Evolutionary conservation across 352 stramenopile species (phyloP), one percentile per base, ranked within the genome.

Genomic region (Ochromonadaceae sp.): DNA sequence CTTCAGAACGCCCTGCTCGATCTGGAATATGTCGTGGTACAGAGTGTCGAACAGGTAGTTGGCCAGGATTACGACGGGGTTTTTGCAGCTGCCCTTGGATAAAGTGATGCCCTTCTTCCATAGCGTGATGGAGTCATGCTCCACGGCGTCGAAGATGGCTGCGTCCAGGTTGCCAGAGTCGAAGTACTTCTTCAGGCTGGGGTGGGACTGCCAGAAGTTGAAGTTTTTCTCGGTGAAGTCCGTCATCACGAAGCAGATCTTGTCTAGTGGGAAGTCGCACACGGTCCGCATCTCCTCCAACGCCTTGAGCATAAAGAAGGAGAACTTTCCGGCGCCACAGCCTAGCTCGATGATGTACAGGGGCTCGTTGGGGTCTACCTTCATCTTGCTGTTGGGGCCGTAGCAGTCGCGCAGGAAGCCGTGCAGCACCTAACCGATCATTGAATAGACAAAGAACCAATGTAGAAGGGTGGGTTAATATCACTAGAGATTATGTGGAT

Each of bases 1-100:
- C 68, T 92, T 92, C 17, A 94, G 66, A 1, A 82, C 65, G 5
- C 84, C 83, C 12, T 72, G 52, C 22, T 91, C 78, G 17, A 95
- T 80, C 67, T 75, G 70, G 53, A 78, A 78, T 9, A 78, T 68
- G 49, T 78, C 67, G 60, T 80, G 72, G 44, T 58, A 78, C 15
- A 96, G 74, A n/a, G 87, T 94, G 70, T 95, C 86, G 47, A 95
- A 95, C 15, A 94, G 73, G 70, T 96, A 94, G 70, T 95, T 95
- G 43, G 87, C 86, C 53, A 96, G 80, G 43, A 94, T 71, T 50
- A 82, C 85, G 3, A 96, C 67, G 0, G 86, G 85, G 53, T 95
- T 95, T 17, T 74, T 75, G 53, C 84, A 75, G 25, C 77, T 74
- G 2, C 72, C 68, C 0, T 77, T 68, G 1, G 67, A 72, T 34